Evolutionary conservation across 352 stramenopile species (phyloP).

Genomic region (Phytophthora hibernalis): DNA sequence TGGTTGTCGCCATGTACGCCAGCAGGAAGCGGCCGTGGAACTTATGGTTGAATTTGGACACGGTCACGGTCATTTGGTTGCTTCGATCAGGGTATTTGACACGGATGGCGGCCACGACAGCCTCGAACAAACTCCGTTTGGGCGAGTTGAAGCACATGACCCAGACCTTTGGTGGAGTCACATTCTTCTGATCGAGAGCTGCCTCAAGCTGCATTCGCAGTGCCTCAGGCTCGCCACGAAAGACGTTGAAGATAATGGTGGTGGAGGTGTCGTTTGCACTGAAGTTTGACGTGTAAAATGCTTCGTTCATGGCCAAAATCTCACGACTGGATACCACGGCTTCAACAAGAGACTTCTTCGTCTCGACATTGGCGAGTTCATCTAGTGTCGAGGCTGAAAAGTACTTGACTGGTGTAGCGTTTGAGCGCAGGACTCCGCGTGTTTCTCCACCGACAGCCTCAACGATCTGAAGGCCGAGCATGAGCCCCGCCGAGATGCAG

Average conservation of each 20-base stretch:
- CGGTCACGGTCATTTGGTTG: conserved; percentile 27
- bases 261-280: conserved; percentile 6
- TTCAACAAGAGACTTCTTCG: no score
- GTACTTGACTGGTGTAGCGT: no score
- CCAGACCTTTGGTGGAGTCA: conserved; percentile 42
- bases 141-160: conserved; percentile 61
- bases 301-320: conserved; percentile 1
- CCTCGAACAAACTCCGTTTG: conserved; percentile 32
- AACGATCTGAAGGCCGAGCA: no score
- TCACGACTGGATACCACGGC: not conserved
- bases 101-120: conserved; percentile 31
- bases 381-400: no score
- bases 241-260: conserved; percentile 76
- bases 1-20: conserved; percentile 54
- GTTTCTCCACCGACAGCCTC: no score
- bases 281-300: not conserved
- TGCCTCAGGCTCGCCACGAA: conserved; percentile 46
- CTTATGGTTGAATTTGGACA: conserved; percentile 49
- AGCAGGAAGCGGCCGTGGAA: conserved; percentile 52
- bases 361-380: no score
- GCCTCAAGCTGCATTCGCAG: conserved; percentile 46
- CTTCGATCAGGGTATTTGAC: conserved; percentile 12
- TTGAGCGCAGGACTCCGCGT: no score
- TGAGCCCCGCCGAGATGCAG: no score
- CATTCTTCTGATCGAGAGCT: conserved; percentile 36